These are phyloP conservation scores for Exophiala sideris DNA, from an alignment of 2,329 filamentous ascomycete species.

Conservation along the genomic window DNA sequence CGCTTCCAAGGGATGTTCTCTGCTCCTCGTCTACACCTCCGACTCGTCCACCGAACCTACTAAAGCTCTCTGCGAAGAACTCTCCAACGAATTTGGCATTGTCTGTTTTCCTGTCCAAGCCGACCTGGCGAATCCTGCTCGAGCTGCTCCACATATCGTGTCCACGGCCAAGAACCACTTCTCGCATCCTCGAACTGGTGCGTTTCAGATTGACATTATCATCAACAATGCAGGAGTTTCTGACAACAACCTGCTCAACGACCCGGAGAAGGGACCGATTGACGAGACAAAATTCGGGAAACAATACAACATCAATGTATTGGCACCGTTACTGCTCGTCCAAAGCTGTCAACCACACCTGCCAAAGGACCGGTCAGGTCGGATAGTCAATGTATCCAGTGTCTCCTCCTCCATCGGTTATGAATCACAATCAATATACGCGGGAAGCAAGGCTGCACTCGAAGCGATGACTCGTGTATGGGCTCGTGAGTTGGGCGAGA, in stretches of 20 bases:
- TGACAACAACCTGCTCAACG: conserved; percentile 55
- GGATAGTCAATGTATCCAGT: conserved; percentile 57
- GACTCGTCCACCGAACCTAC: conserved; percentile 55
- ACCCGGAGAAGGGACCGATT: conserved; percentile 42
- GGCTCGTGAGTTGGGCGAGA: conserved; percentile 56
- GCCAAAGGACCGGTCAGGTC: conserved; percentile 55
- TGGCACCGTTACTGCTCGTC: conserved; percentile 56
- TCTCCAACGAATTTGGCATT: conserved; percentile 58
- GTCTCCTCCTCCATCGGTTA: conserved; percentile 55
- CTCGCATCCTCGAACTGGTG: conserved; percentile 47
- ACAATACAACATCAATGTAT: conserved; percentile 58
- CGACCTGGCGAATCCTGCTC: conserved; percentile 63
- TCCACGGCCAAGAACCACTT: conserved; percentile 59
- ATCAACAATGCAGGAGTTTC: conserved; percentile 42
- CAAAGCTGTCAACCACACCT: conserved; percentile 55
- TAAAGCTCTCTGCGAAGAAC: conserved; percentile 53
- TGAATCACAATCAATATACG: conserved; percentile 55
- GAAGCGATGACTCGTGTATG: conserved; percentile 63
- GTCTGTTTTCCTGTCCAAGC: conserved; percentile 62
- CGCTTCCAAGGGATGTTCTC: conserved; percentile 66
- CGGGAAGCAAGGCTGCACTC: conserved; percentile 60
- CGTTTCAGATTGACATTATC: conserved; percentile 39
- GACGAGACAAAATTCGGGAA: conserved; percentile 51
- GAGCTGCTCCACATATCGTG: conserved; percentile 57
- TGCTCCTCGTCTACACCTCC: conserved; percentile 71